Evolutionary conservation across 495 filamentous ascomycete species (phyloP).

Genomic region (Bombardia bombarda): DNA sequence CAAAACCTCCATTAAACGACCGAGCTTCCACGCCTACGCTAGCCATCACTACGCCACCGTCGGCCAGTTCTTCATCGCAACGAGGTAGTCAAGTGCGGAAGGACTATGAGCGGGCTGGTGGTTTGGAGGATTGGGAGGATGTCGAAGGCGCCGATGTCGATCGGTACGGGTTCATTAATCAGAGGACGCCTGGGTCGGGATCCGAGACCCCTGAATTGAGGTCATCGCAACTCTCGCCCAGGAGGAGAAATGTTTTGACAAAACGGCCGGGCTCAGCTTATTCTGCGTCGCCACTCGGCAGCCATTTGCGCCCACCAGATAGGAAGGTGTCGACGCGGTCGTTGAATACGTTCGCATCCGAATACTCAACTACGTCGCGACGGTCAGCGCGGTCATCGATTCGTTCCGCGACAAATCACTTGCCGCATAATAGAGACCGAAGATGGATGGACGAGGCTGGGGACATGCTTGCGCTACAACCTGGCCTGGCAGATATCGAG

Average conservation of each 20-base stretch:
- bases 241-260: conserved; percentile 32
- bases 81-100: conserved; percentile 24
- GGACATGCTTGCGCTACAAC: conserved; percentile 80
- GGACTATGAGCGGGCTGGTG: conserved; percentile 57
- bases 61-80: conserved; percentile 34
- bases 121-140: conserved; percentile 93
- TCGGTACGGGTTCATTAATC: conserved; percentile 85
- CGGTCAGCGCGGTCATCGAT: conserved; percentile 47
- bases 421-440: conserved; percentile 69
- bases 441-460: conserved; percentile 75
- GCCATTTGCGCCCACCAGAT: conserved; percentile 27
- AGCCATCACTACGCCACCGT: conserved; percentile 20
- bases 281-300: conserved; percentile 26
- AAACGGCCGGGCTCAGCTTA: conserved; percentile 31
- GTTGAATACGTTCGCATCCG: conserved; percentile 42
- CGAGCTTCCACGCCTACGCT: conserved; percentile 8
- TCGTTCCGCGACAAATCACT: conserved; percentile 60
- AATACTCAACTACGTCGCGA: conserved; percentile 44
- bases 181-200: conserved; percentile 29
- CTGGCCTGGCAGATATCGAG: conserved; percentile 51
- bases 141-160: conserved; percentile 82
- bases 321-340: conserved; percentile 46
- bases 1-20: conserved; percentile 6
- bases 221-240: conserved; percentile 24
- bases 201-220: conserved; percentile 26